Evolutionary conservation across 2,329 filamentous ascomycete species (phyloP).

Genomic region (Cadophora sp.): DNA sequence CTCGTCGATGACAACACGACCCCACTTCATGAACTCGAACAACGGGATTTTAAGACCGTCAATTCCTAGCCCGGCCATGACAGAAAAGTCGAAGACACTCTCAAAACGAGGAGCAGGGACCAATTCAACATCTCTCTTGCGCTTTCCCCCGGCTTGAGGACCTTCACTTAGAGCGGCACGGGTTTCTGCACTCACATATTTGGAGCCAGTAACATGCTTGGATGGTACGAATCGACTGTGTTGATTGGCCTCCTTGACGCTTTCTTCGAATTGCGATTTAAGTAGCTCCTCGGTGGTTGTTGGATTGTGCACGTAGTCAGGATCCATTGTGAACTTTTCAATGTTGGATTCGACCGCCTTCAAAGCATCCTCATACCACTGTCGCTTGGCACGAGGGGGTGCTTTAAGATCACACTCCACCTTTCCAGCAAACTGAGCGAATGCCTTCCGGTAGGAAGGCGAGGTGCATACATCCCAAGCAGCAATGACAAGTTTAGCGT

Average conservation of each 20-base stretch:
- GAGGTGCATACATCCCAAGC: constrained; percentile 57
- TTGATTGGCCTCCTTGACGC: constrained; percentile 45
- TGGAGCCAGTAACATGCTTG: constrained; percentile 42
- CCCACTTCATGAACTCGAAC: constrained; percentile 61
- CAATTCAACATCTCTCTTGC: not conserved
- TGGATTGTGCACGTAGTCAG: not conserved
- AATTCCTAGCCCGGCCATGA: not conserved
- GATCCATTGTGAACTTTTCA: constrained; percentile 43
- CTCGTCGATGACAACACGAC: constrained; percentile 68
- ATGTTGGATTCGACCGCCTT: constrained; percentile 29
- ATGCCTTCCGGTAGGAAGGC: constrained; percentile 54
- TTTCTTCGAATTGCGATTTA: constrained; percentile 37
- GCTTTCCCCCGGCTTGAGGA: constrained; percentile 14
- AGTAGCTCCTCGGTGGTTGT: constrained; percentile 38
- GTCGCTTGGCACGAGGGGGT: constrained; percentile 49
- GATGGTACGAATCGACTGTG: constrained; percentile 32
- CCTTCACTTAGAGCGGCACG: not conserved
- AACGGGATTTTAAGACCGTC: constrained; percentile 44
- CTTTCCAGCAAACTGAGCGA: constrained; percentile 58
- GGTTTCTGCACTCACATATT: constrained; percentile 28
- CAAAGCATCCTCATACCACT: constrained; percentile 57
- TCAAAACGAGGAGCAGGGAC: not conserved
- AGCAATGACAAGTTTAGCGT: constrained; percentile 61
- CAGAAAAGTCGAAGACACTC: not conserved
- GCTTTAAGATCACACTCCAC: constrained; percentile 47